Base-by-base conservation (phyloP, 257 asterid genomes). In the Jacaranda mimosifolia region DNA sequence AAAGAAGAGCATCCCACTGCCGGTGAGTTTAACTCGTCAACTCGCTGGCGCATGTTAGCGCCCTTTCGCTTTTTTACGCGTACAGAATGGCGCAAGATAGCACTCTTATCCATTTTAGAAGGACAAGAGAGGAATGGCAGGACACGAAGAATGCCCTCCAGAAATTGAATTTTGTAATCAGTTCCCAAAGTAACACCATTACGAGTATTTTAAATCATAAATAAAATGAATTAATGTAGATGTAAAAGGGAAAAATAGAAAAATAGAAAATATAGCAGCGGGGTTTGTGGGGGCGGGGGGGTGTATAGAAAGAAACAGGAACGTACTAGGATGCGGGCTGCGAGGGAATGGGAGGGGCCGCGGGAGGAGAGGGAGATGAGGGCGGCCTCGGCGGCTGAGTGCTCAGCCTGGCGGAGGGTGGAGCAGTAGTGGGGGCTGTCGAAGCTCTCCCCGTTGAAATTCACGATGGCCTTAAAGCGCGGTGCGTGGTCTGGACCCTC, bases 401-500 rank as follows among this genome's bases (percentile, higher is more conserved):
- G 97, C 82, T 92, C 96, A 9, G 97, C 97, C 76, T 78, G 91
- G 38, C 96, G 94, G 77, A 92, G 90, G 19, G 94, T 92, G 64
- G 97, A 74, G 83, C 83, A 82, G 86, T 86, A 87, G 42, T 83
- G 81, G 3, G 93, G 93, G 69, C 89, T 77, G 75, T 92, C 97
- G 59, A 90, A 92, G 71, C 60, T 69, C 52, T 92, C 97, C 21
- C 97, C 97, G 87, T 87, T 89, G 75, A 92, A 92, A 75, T 86
- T 90, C 18, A 92, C 97, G 26, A 84, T 52, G 17, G 94, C 92
- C 78, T 92, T 92, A 64, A 92, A 92, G n/a, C 97, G 87, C 36
- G 96, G 97, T 71, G 96, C 97, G 92, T 92, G 97, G 87, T 92
- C 97, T 0, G 97, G 96, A 83, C 97, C 97, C 72, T 92, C 96